These are phyloP conservation scores for Cicer judaicum DNA, from an alignment of 306 rosid species.

Conservation along the genomic window DNA sequence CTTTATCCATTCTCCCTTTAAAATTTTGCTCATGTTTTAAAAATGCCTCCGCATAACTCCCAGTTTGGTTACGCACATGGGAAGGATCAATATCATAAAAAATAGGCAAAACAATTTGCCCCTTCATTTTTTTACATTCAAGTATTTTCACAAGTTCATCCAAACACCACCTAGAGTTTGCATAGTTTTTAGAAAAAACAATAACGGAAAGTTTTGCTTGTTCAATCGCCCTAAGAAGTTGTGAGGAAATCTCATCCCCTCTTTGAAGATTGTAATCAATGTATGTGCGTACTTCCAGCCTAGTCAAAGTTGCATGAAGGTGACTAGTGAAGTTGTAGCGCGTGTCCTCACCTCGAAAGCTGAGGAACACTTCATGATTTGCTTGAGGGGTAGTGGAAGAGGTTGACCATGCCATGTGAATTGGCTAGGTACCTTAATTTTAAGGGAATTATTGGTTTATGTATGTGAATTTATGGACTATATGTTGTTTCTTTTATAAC, in stretches of 20 bases:
- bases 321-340: slow-evolving; percentile 44
- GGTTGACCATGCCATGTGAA: slow-evolving; percentile 39
- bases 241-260: slow-evolving; percentile 40
- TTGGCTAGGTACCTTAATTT: not conserved
- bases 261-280: slow-evolving; percentile 38
- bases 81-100: slow-evolving; percentile 36
- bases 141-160: slow-evolving; percentile 42
- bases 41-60: slow-evolving; percentile 38
- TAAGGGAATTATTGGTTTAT: not conserved
- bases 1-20: slow-evolving; percentile 11
- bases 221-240: slow-evolving; percentile 33
- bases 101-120: slow-evolving; percentile 37
- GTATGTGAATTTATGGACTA: not conserved
- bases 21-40: slow-evolving; percentile 20
- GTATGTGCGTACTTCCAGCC: slow-evolving; percentile 35
- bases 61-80: slow-evolving; percentile 25
- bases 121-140: slow-evolving; percentile 12
- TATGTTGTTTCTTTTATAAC: slow-evolving; percentile 4
- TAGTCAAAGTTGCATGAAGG: slow-evolving; percentile 33
- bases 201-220: slow-evolving; percentile 33
- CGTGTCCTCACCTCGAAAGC: slow-evolving; percentile 44
- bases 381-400: slow-evolving; percentile 12
- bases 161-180: slow-evolving; percentile 40
- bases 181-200: slow-evolving; percentile 42
- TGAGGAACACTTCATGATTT: slow-evolving; percentile 45